Evolutionary conservation across 208 protist species (phyloP).

Genomic region (Hexamita inflata): DNA sequence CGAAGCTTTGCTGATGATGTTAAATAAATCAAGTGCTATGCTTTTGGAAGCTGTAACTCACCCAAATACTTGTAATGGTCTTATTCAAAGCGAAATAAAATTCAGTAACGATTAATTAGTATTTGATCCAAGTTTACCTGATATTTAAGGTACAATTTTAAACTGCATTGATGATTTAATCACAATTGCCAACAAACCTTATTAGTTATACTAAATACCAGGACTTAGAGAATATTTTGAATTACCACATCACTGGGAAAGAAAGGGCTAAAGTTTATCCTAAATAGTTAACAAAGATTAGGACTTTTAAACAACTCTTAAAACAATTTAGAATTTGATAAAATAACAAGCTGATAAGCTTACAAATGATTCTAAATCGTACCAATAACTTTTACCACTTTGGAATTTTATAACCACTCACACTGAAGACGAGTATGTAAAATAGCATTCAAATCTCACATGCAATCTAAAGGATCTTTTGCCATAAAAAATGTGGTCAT

Average conservation of each 20-base stretch:
- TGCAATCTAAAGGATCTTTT: background rate
- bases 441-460: background rate
- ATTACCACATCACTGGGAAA: background rate
- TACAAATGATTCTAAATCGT: background rate
- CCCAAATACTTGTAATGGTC: background rate
- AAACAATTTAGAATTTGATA: background rate
- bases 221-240: background rate
- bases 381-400: background rate
- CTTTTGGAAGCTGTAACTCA: too few species aligned
- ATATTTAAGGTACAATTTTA: background rate
- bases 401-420: background rate
- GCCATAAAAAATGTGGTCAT: background rate
- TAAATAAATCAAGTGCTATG: too few species aligned
- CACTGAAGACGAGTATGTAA: background rate
- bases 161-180: background rate
- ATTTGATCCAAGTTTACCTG: background rate
- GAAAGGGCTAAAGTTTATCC: background rate
- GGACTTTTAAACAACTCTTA: background rate
- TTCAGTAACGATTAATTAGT: background rate
- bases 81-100: constrained; percentile 5
- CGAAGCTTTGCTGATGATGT: constrained; percentile 1
- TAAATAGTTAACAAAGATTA: background rate
- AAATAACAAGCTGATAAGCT: background rate
- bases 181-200: background rate
- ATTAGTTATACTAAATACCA: background rate